Conservation (phyloP, 306 rosid genomes). For the Vicia faba region DNA sequence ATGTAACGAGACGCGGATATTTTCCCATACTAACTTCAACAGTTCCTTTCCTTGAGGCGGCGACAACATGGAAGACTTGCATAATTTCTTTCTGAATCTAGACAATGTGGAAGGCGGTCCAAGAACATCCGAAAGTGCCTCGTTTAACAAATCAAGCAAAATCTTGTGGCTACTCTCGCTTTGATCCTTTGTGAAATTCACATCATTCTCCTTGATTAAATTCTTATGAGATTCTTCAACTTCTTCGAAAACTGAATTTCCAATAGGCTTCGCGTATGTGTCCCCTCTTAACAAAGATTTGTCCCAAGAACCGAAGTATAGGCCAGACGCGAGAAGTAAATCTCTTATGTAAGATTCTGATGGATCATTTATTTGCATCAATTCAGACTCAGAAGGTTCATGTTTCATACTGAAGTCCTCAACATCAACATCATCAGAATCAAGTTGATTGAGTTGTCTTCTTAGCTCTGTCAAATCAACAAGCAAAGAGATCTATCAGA, state of each 20-base stretch:
- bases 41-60: conserved; percentile 68
- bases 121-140: conserved; percentile 69
- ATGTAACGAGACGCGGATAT: conserved; percentile 44
- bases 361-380: conserved; percentile 64
- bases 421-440: conserved; percentile 51
- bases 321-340: conserved; percentile 83
- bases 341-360: conserved; percentile 83
- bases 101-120: conserved; percentile 57
- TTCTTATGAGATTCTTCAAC: conserved; percentile 75
- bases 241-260: conserved; percentile 74
- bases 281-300: conserved; percentile 63
- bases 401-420: conserved; percentile 48
- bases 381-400: conserved; percentile 52
- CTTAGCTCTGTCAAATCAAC: conserved; percentile 64
- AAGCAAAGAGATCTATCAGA: conserved; percentile 32
- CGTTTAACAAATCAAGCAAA: conserved; percentile 75
- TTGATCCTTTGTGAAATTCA: conserved; percentile 46
- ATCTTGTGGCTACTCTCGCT: conserved; percentile 55
- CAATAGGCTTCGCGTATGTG: conserved; percentile 63
- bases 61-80: conserved; percentile 45
- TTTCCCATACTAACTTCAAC: conserved; percentile 67
- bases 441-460: conserved; percentile 84
- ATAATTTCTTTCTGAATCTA: conserved; percentile 57
- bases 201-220: conserved; percentile 40
- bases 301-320: conserved; percentile 79